Conservation (phyloP, 495 filamentous ascomycete genomes). For the Bryoglossum gracile region DNA sequence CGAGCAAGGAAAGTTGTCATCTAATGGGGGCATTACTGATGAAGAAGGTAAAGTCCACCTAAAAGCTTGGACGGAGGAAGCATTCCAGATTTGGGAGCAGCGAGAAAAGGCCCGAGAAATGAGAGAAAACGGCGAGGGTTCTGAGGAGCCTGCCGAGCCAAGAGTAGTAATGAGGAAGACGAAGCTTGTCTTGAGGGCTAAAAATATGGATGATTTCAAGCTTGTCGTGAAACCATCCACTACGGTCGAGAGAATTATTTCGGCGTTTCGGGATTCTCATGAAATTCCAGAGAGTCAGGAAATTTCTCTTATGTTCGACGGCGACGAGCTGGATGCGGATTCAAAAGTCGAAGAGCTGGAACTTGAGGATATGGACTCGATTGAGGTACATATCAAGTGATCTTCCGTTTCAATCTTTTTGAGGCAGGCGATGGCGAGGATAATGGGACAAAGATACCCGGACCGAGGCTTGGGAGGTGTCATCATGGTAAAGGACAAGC, state of each 20-base stretch:
- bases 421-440: slow-evolving; percentile 6
- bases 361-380: slow-evolving; percentile 65
- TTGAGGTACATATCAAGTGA: slow-evolving; percentile 52
- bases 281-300: slow-evolving; percentile 35
- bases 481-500: too few relatives aligned
- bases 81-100: slow-evolving; percentile 42
- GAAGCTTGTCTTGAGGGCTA: slow-evolving; percentile 46
- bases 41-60: slow-evolving; percentile 47
- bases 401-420: not conserved
- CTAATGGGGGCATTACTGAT: slow-evolving; percentile 30
- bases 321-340: slow-evolving; percentile 59
- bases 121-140: slow-evolving; percentile 7
- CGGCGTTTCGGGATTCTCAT: slow-evolving; percentile 29
- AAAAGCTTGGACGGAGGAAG: slow-evolving; percentile 63
- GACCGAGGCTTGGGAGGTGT: too few relatives aligned
- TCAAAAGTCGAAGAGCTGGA: slow-evolving; percentile 61
- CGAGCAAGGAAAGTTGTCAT: slow-evolving; percentile 28
- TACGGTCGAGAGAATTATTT: slow-evolving; percentile 30
- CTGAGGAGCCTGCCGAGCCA: slow-evolving; percentile 19
- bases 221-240: slow-evolving; percentile 32
- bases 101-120: slow-evolving; percentile 32
- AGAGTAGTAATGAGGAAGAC: slow-evolving; percentile 33
- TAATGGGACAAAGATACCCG: not conserved
- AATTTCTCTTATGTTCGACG: slow-evolving; percentile 70
- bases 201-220: slow-evolving; percentile 32